Evolutionary conservation across 1,139 yeast species (phyloP), one percentile per base, ranked within the genome.

Genomic region (Yamadazyma triangularis): DNA sequence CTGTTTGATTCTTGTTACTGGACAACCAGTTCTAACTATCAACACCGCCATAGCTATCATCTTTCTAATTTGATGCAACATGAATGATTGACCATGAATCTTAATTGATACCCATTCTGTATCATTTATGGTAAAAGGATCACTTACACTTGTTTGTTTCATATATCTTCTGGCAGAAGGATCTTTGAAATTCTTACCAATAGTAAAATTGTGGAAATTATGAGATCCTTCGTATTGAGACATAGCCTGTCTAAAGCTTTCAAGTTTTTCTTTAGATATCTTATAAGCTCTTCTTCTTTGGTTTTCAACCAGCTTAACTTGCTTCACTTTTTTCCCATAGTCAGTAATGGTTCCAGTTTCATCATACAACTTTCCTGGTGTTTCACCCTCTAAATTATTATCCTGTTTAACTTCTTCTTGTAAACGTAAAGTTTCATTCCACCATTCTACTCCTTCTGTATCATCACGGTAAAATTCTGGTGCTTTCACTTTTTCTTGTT

Each of bases 101-200:
- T 91, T 91, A 49, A 93, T 81, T 2, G 96, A 85, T 4, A 87
- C 74, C 99, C 99, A 91, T 53, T 91, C 97, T 4, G 96, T 88
- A 31, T 86, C 88, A 48, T 89, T 85, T 46, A 93, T 89, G 30
- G 86, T 80, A 56, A 87, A 86, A 3, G 98, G 98, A 2, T 86
- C 94, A n/a, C 88, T 76, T 0, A 87, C 95, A 0, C 73, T 70
- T 33, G 93, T 70, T 11, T 73, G 62, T 50, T 84, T 85, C 87
- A 91, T 89, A 55, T 64, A 83, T 48, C 99, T 69, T 37, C 73
- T 70, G 2, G 96, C 81, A 41, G 94, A 81, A 16, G 95, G 82
- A 47, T 91, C 97, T 44, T 77, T 82, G 60, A 73, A 87, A n/a
- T 71, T 60, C 56, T 91, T 91, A 15, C 96, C 96, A 34, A 87